These are phyloP conservation scores for Aspergillus thermomutatus DNA, from an alignment of 2,329 filamentous ascomycete genomes.

Conservation along the genomic window DNA sequence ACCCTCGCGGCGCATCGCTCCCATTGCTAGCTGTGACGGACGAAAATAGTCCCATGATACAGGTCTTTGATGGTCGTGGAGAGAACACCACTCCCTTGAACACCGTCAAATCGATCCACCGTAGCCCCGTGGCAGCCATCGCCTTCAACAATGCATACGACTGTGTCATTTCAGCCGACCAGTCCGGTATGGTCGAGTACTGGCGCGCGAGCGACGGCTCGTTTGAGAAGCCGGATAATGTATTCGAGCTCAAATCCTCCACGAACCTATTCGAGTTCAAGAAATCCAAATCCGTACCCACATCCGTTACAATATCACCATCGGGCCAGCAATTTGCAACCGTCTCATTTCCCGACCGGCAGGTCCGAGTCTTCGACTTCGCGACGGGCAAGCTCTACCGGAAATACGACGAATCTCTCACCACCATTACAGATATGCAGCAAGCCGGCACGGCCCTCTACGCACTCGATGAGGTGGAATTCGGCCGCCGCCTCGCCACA, in stretches of 20 bases:
- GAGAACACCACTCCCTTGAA: constrained; percentile 74
- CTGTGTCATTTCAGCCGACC: constrained; percentile 86
- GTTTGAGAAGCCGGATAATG: constrained; percentile 87
- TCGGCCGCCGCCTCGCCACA: constrained; percentile 79
- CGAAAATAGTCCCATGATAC: constrained; percentile 66
- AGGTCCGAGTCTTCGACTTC: constrained; percentile 92
- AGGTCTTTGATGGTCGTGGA: constrained; percentile 85
- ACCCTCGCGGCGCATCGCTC: constrained; percentile 79
- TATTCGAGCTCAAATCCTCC: constrained; percentile 89
- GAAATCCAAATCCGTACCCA: constrained; percentile 82
- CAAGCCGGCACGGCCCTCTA: constrained; percentile 81
- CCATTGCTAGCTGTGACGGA: constrained; percentile 83
- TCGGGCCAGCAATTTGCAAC: constrained; percentile 82
- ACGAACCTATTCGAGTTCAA: constrained; percentile 97
- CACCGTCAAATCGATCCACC: constrained; percentile 74
- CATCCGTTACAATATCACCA: constrained; percentile 79
- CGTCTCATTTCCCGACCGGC: constrained; percentile 88
- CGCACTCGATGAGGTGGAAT: constrained; percentile 85
- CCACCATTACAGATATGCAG: constrained; percentile 90
- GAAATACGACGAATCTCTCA: constrained; percentile 91
- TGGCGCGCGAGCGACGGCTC: constrained; percentile 72
- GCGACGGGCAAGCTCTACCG: constrained; percentile 80
- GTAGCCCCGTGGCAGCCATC: constrained; percentile 77
- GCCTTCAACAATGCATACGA: constrained; percentile 84
- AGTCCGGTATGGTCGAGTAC: constrained; percentile 93